Percentiles rank a stretch among this genome's conserved stretches.
These are phyloP conservation scores for Nitzschia inconspicua DNA, from an alignment of 108 stramenopile genomes.

Conservation along the genomic window DNA sequence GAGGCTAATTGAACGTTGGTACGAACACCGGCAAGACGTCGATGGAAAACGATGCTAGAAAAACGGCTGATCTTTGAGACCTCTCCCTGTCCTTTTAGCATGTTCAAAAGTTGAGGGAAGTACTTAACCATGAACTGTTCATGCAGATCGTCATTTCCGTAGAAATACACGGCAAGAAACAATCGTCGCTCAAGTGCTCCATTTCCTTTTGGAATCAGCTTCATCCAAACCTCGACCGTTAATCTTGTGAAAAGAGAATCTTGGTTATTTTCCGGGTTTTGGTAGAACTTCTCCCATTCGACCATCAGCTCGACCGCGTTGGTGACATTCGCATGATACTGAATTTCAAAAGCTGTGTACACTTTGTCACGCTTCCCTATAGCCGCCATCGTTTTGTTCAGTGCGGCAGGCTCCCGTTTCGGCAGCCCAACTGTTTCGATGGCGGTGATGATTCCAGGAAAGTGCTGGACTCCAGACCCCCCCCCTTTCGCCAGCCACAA, in stretches of 20 bases:
- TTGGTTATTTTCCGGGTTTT: not conserved
- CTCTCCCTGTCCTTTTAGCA: not conserved
- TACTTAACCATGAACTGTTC: not conserved
- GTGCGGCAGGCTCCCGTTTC: not conserved
- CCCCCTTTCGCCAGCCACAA: not conserved
- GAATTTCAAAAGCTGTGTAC: too few species aligned
- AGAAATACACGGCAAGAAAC: constrained; percentile 1
- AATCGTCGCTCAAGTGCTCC: not conserved
- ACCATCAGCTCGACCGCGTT: not conserved
- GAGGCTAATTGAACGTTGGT: not conserved
- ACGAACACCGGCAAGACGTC: not conserved
- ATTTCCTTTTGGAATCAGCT: not conserved
- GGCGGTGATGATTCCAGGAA: constrained; percentile 7
- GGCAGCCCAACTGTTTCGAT: not conserved
- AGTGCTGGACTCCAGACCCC: constrained; percentile 1
- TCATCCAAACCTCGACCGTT: constrained; percentile 3
- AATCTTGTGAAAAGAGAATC: not conserved
- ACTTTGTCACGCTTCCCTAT: too few species aligned
- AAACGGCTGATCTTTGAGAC: not conserved
- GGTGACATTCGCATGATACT: not conserved
- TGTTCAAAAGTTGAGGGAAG: not conserved
- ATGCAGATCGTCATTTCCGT: constrained; percentile 1
- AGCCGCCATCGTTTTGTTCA: not conserved
- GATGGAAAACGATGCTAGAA: not conserved
- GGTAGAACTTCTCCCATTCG: not conserved